Evolutionary conservation across 2,329 filamentous ascomycete genomes (phyloP).

Genomic region (Talaromyces rugulosus): DNA sequence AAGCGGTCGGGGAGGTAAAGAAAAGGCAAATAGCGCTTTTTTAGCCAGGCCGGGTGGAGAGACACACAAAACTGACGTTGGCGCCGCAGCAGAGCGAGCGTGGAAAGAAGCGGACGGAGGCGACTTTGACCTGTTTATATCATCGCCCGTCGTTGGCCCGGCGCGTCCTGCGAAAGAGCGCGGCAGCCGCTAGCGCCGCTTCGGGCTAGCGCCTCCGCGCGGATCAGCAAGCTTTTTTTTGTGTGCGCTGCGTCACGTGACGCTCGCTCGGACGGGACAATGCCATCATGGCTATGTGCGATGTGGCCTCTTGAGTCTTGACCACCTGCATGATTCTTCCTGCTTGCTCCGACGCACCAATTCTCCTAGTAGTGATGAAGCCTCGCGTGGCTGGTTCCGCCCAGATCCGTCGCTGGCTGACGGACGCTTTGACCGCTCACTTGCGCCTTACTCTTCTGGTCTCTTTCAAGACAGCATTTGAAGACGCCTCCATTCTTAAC

Average conservation of each 20-base stretch:
- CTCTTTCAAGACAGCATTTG: not conserved
- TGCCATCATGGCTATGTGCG: too few relatives aligned
- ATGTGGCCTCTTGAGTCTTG: not conserved
- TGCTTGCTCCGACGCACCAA: not conserved
- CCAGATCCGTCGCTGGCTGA: not conserved
- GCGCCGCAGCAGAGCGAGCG: slow-evolving; percentile 7
- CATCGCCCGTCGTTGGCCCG: slow-evolving; percentile 36
- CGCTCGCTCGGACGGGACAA: not conserved
- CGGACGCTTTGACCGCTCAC: not conserved
- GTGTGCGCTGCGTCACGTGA: slow-evolving; percentile 17
- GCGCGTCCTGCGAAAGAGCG: slow-evolving; percentile 38
- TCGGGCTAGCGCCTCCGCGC: slow-evolving; percentile 23
- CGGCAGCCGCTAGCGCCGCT: slow-evolving; percentile 26
- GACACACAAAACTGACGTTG: not conserved
- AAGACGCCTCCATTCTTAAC: not conserved
- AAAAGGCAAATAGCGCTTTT: not conserved
- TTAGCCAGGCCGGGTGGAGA: not conserved
- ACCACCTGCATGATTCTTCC: not conserved
- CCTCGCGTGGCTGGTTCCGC: not conserved
- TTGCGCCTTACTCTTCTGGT: not conserved
- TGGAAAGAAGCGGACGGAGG: slow-evolving; percentile 2
- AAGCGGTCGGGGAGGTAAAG: not conserved
- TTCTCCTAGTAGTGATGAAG: not conserved
- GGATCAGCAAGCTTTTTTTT: slow-evolving; percentile 26
- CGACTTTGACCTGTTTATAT: slow-evolving; percentile 37